These are phyloP conservation scores for Filobasidium wieringae DNA, from an alignment of 768 basidiomycete genomes.

Conservation along the genomic window DNA sequence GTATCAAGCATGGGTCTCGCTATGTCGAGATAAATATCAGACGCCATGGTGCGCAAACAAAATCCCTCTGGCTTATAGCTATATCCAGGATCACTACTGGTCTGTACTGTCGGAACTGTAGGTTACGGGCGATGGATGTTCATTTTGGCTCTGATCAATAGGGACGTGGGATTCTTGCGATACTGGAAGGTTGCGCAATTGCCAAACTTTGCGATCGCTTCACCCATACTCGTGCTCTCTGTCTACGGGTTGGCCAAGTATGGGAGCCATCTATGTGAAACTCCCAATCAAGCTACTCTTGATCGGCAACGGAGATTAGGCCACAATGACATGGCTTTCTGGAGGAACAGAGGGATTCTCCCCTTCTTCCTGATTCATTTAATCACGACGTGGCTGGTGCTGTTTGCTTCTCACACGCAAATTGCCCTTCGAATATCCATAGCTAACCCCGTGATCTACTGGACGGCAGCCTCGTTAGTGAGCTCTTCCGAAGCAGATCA, in stretches of 20 bases:
- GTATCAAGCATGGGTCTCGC: slow-evolving; percentile 48
- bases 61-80: slow-evolving; percentile 63
- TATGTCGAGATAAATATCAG: neutral
- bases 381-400: slow-evolving; percentile 50
- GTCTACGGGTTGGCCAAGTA: slow-evolving; percentile 41
- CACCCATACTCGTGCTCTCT: slow-evolving; percentile 52
- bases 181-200: slow-evolving; percentile 77
- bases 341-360: slow-evolving; percentile 40
- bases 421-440: slow-evolving; percentile 68
- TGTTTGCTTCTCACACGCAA: slow-evolving; percentile 75
- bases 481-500: slow-evolving; percentile 3
- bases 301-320: neutral
- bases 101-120: slow-evolving; percentile 6
- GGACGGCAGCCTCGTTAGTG: slow-evolving; percentile 66
- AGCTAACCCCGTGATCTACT: slow-evolving; percentile 68
- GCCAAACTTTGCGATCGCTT: slow-evolving; percentile 74
- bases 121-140: neutral
- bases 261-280: neutral
- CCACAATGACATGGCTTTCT: neutral
- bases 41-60: slow-evolving; percentile 54
- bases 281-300: neutral
- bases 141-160: slow-evolving; percentile 14
- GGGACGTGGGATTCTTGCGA: slow-evolving; percentile 65
- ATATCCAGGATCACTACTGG: slow-evolving; percentile 76
- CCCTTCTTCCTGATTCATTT: slow-evolving; percentile 69